phyloP scores from a whole-genome alignment of 768 basidiomycete species.

The Russula vinacea region DNA sequence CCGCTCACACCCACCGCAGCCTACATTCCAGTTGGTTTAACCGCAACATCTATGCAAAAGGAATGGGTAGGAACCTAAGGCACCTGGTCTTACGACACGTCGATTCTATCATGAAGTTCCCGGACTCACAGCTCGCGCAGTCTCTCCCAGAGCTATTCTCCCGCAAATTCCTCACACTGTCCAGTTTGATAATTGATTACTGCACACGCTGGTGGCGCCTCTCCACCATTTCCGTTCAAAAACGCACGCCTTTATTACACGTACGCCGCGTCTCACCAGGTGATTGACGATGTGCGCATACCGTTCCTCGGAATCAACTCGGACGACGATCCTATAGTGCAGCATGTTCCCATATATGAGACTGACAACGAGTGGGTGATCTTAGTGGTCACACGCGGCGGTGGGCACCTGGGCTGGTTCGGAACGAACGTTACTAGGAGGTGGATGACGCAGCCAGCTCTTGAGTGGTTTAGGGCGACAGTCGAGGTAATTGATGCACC shows the following conservation, averaged over 20 bases:
- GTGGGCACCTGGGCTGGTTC: constrained; percentile 90
- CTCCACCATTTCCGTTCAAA: constrained; percentile 47
- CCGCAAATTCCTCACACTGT: constrained; percentile 53
- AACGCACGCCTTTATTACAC: constrained; percentile 48
- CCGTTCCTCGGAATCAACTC: constrained; percentile 78
- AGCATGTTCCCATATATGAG: constrained; percentile 55
- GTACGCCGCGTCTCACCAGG: constrained; percentile 58
- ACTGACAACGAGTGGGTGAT: constrained; percentile 52
- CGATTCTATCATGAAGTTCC: constrained; percentile 46
- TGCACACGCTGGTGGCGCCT: constrained; percentile 61
- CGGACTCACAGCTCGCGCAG: constrained; percentile 50
- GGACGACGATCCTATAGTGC: constrained; percentile 80
- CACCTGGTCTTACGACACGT: constrained; percentile 54
- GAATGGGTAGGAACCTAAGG: constrained; percentile 72
- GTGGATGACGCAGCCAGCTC: constrained; percentile 70
- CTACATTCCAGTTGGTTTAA: constrained; percentile 54
- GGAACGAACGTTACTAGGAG: constrained; percentile 45
- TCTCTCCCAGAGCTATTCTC: constrained; percentile 46
- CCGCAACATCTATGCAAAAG: constrained; percentile 67
- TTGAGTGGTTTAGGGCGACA: constrained; percentile 69
- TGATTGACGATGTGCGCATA: constrained; percentile 57
- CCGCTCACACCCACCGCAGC: constrained; percentile 38
- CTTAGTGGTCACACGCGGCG: constrained; percentile 62
- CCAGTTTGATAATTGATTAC: constrained; percentile 65
- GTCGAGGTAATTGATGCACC: constrained; percentile 51